phyloP scores from a whole-genome alignment of 371 early-diverging fungal genomes.

The Quaeritorhiza haematococci region DNA sequence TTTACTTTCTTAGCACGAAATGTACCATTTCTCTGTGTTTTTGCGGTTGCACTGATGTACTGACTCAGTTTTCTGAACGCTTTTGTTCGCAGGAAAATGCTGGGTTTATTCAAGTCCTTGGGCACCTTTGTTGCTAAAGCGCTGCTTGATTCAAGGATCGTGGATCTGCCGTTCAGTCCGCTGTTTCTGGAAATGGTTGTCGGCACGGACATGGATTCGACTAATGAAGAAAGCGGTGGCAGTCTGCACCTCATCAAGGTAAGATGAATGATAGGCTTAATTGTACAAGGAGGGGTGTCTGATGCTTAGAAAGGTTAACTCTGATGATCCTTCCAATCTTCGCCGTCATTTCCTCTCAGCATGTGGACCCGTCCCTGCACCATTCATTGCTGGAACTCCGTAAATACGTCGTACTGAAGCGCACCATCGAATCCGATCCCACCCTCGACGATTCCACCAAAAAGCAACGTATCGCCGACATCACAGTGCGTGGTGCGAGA shows the following conservation, averaged over 20 bases:
- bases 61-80: neutral
- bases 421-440: conserved; percentile 44
- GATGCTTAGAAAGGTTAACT: neutral
- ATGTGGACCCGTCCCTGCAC: conserved; percentile 65
- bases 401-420: conserved; percentile 51
- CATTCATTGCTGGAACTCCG: conserved; percentile 63
- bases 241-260: conserved; percentile 12
- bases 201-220: conserved; percentile 30
- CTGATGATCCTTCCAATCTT: neutral
- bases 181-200: conserved; percentile 68
- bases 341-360: conserved; percentile 27
- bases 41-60: neutral
- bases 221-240: no score
- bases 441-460: conserved; percentile 18
- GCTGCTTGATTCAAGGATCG: conserved; percentile 77
- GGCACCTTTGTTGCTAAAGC: conserved; percentile 89
- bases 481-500: conserved; percentile 39
- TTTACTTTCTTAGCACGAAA: neutral
- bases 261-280: conserved; percentile 5
- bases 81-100: neutral
- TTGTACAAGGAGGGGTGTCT: no score
- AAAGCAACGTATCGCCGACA: conserved; percentile 5
- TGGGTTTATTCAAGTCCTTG: conserved; percentile 32
- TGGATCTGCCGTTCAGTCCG: conserved; percentile 77
- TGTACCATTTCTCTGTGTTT: neutral